Base-by-base conservation (phyloP, 1,284 basidiomycete species). In the Apiotrichum veenhuisii region DNA sequence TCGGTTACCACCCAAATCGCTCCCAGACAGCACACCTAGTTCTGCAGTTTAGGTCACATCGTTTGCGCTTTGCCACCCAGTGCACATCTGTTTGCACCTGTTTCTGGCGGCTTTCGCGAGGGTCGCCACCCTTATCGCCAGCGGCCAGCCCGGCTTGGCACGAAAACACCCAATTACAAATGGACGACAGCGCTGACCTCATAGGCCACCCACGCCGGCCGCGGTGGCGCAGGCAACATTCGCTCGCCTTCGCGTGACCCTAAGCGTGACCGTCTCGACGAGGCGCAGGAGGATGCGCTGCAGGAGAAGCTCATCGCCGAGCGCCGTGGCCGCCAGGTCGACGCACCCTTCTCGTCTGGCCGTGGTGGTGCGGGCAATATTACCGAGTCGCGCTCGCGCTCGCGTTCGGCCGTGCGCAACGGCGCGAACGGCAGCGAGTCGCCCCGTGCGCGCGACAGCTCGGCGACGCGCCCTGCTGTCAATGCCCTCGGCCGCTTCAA, bases 201-300 rank as follows among this genome's bases (percentile, higher is more conserved):
- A 9, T 53, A 74, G 74, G 61, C 71, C n/a, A 71, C 64, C 22
- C 74, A 72, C 63, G 67, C 74, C 12, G 76, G 76, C 43, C 73
- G 76, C 52, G 76, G 76, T 20, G 76, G 76, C 38, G 66, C 69
- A n/a, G 76, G 75, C 30, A 78, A 78, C 66, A 72, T 75, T 49
- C 68, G 75, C 23, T 72, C 70, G 7, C 70, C 68, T 7, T 72
- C 70, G 1, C 73, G 72, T 33, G 71, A 69, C 45, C 66, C 70
- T 27, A 59, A 53, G 36, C 52, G 56, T 50, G 64, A 66, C 9
- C 50, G 61, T 17, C 62, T 62, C 36, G 58, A 61, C n/a, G 69
- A 72, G n/a, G 67, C 62, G 22, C 59, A 67, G 49, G 74, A 77
- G 58, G 72, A 72, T 17, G 67, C 63, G 1, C 63, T 75, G 11